phyloP scores from a whole-genome alignment of 176 grass and related monocot genomes.

The Paspalum notatum region DNA sequence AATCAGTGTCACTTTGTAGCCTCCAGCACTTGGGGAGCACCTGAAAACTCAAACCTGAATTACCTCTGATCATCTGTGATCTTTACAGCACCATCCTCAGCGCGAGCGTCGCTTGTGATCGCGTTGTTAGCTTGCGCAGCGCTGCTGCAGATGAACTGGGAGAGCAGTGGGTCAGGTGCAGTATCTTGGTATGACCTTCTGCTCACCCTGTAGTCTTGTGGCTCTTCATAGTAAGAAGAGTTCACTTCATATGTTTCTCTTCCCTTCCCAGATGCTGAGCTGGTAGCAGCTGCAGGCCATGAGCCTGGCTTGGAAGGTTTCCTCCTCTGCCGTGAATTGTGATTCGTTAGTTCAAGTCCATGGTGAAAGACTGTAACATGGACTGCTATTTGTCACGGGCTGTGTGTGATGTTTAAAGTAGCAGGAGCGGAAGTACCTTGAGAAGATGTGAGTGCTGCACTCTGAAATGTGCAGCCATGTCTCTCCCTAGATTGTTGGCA shows the following conservation, averaged over 20 bases:
- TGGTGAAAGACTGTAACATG: neutral
- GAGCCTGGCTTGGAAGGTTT: constrained; percentile 62
- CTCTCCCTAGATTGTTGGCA: constrained; percentile 70
- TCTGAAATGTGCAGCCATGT: constrained; percentile 76
- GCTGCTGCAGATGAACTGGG: constrained; percentile 68
- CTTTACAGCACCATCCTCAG: neutral
- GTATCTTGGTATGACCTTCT: constrained; percentile 39
- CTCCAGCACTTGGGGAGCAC: neutral
- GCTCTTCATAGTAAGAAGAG: constrained; percentile 49
- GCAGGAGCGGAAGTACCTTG: constrained; percentile 51
- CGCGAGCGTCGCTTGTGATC: neutral
- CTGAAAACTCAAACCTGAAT: constrained; percentile 11
- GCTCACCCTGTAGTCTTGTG: constrained; percentile 29
- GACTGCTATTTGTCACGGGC: neutral
- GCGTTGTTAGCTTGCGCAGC: neutral
- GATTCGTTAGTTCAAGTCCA: constrained; percentile 3
- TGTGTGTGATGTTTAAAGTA: neutral
- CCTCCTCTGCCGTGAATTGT: constrained; percentile 57
- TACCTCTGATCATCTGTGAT: constrained; percentile 55
- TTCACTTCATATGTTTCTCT: constrained; percentile 39
- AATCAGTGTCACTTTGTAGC: neutral
- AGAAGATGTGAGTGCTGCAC: constrained; percentile 66
- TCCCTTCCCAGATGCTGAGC: constrained; percentile 23
- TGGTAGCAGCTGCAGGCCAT: constrained; percentile 38
- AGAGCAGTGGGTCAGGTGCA: constrained; percentile 73